Base-by-base conservation (phyloP, 2,329 filamentous ascomycete species). In the Cryphonectria parasitica region DNA sequence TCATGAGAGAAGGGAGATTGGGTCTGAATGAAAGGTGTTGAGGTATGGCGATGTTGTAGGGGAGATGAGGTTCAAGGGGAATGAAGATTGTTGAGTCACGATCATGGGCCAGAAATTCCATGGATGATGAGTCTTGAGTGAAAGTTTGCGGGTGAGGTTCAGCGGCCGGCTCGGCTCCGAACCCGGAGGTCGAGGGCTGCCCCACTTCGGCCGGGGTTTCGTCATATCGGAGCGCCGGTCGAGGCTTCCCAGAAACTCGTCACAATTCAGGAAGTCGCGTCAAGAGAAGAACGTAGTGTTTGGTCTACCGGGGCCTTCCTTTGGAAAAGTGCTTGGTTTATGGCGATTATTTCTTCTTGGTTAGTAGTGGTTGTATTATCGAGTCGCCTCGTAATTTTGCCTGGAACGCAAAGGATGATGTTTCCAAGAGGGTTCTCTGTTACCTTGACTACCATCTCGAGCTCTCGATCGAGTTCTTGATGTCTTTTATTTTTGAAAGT, bases 21-120 rank as follows among this genome's bases (percentile, higher is more conserved):
- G 17, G 22, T 49, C 45, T 49, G 45, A n/a, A 49, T 11, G 5
- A 49, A 49, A 6, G 19, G 22, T 49, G 45, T 7, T n/a, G 22
- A n/a, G 54, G 28, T 31, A 19, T 19, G 2, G 15, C 25, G 17
- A 8, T 34, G 0, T 22, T 58, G 5, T 34, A 58, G 1, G 54
- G 28, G 49, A 22, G 28, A 34, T 25, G 31, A 19, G 52, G 45
- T 19, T 28, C 15, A 39, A 31, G 1, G n/a, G n/a, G 43, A 25
- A 60, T 71, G 64, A 72, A 62, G 54, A 31, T 69, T 71, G 41
- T 69, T 71, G 70, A 72, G 68, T 72, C 70, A 70, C 68, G 7
- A n/a, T 49, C 22, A n/a, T n/a, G 45, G 22, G 22, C 22, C 39
- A 25, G 31, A 31, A 1, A 11, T 13, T 43, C 3, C 15, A 36